Conservation (phyloP, 2,329 filamentous ascomycete species). For the Hymenoscyphus scutula region DNA sequence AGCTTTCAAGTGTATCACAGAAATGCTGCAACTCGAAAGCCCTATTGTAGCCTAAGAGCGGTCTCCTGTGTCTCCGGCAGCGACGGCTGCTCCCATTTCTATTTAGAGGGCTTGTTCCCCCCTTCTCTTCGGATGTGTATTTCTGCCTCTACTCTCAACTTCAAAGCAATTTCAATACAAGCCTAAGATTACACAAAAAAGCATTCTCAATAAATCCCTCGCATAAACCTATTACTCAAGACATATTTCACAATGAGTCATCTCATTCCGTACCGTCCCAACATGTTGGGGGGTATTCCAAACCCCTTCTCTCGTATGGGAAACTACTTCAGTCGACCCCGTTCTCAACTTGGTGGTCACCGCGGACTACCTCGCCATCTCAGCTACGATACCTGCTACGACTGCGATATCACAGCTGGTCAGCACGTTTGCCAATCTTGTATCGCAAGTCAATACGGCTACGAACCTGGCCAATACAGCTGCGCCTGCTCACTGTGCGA, state of each 20-base stretch:
- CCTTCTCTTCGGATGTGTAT: background rate
- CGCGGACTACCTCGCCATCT: slow-evolving; percentile 5
- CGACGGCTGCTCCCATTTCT: background rate
- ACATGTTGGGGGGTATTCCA: background rate
- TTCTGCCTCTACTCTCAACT: background rate
- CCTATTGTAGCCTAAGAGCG: slow-evolving; percentile 15
- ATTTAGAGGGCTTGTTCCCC: slow-evolving; percentile 2
- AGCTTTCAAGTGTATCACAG: background rate
- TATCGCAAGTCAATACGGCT: background rate
- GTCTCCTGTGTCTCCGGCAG: background rate
- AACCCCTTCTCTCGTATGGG: background rate
- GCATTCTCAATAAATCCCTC: background rate
- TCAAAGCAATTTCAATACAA: background rate
- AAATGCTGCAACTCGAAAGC: slow-evolving; percentile 6
- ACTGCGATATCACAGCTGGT: slow-evolving; percentile 10
- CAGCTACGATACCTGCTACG: slow-evolving; percentile 12
- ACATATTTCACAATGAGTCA: background rate
- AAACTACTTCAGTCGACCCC: background rate
- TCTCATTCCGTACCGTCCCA: background rate
- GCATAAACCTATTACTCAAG: background rate
- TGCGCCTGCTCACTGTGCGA: slow-evolving; percentile 11
- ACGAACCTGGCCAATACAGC: background rate
- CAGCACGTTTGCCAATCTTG: slow-evolving; percentile 10
- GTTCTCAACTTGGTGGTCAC: background rate
- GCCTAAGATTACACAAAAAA: background rate